phyloP scores from a whole-genome alignment of 257 asterid genomes.

The Solanum peruvianum region DNA sequence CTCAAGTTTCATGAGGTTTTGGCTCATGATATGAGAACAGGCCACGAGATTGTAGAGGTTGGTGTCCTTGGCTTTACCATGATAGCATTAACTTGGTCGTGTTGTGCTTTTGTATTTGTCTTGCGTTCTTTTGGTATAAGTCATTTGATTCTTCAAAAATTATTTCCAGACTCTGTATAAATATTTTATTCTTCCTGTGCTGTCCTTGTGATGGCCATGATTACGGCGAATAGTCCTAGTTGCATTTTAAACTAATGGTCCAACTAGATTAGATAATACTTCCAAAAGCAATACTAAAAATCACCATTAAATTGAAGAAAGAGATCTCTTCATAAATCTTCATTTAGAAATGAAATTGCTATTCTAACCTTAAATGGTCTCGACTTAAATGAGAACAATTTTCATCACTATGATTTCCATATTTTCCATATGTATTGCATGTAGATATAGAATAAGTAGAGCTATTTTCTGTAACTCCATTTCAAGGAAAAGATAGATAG shows the following conservation, averaged over 20 bases:
- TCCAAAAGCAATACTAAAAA: neutral
- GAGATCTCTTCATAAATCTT: neutral
- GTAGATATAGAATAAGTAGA: neutral
- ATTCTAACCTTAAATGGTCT: neutral
- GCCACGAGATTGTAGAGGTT: slow-evolving; percentile 95
- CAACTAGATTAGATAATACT: neutral
- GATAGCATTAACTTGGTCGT: neutral
- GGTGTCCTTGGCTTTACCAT: slow-evolving; percentile 15
- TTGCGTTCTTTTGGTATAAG: neutral
- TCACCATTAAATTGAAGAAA: neutral
- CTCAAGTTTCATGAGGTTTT: slow-evolving; percentile 88
- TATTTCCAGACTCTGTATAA: neutral
- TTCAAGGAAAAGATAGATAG: neutral
- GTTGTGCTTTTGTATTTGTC: neutral
- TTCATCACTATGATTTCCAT: neutral
- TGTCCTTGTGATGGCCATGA: neutral
- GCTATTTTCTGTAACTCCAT: neutral
- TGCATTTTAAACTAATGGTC: neutral
- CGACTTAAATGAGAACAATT: neutral
- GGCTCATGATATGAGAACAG: slow-evolving; percentile 96
- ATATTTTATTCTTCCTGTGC: neutral
- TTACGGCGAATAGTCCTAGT: neutral
- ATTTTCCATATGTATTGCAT: neutral
- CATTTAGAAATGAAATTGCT: neutral
- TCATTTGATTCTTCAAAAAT: neutral